Conservation (phyloP, 306 rosid genomes). For the Potentilla sterilis region DNA sequence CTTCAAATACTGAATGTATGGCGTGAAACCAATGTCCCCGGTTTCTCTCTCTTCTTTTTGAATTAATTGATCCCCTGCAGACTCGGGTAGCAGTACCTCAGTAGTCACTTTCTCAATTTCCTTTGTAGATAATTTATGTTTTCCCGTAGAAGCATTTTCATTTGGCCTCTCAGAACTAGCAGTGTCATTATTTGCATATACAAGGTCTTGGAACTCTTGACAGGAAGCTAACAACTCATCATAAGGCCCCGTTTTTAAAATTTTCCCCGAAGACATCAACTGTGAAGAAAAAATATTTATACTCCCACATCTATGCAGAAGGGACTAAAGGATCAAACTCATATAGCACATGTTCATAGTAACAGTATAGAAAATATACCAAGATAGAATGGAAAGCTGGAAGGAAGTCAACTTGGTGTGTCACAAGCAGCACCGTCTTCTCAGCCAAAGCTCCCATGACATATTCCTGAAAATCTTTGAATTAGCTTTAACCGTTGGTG, state of each 20-base stretch:
- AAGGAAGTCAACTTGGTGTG: slow-evolving; percentile 60
- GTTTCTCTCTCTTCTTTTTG: slow-evolving; percentile 52
- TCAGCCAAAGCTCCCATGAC: slow-evolving; percentile 38
- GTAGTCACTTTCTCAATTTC: slow-evolving; percentile 22
- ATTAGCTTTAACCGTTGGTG: neutral
- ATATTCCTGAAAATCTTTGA: slow-evolving; percentile 34
- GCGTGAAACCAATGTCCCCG: slow-evolving; percentile 52
- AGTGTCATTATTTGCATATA: slow-evolving; percentile 51
- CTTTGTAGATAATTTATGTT: neutral
- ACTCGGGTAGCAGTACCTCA: slow-evolving; percentile 12
- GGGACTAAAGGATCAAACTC: neutral
- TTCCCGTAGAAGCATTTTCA: neutral
- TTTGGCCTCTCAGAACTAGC: slow-evolving; percentile 30
- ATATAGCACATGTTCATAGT: neutral
- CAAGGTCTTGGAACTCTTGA: slow-evolving; percentile 56
- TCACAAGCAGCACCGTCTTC: slow-evolving; percentile 50
- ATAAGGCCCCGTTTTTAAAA: slow-evolving; percentile 43
- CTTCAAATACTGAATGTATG: slow-evolving; percentile 52
- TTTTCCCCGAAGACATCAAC: slow-evolving; percentile 56
- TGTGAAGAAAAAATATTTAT: slow-evolving; percentile 10
- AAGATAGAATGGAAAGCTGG: slow-evolving; percentile 38
- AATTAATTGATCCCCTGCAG: slow-evolving; percentile 40
- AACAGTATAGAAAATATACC: slow-evolving; percentile 25
- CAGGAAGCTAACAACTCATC: slow-evolving; percentile 36
- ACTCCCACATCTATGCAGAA: neutral